Evolutionary conservation across 192 early-diverging fungal genomes (phyloP).

Genomic region (Dissophora ornata): DNA sequence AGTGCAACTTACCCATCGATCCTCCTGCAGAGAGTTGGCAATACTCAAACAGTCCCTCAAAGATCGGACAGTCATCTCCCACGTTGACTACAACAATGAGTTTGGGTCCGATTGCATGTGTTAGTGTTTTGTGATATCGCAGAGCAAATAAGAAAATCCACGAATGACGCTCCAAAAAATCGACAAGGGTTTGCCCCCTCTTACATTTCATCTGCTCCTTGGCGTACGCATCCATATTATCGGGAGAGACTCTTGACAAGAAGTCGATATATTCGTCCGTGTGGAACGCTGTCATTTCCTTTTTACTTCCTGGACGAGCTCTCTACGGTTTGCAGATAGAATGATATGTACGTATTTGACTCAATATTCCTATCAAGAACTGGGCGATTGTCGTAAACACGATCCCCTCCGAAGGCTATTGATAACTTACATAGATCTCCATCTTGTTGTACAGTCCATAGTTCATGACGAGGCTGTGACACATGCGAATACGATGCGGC

Average conservation of each 20-base stretch:
- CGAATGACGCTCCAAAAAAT: not conserved
- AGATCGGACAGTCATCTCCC: conserved; percentile 95
- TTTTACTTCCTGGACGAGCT: conserved; percentile 84
- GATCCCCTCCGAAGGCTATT: no score
- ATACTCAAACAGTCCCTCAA: conserved; percentile 96
- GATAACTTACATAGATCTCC: conserved; percentile 77
- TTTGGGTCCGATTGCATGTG: not conserved
- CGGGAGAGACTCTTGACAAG: conserved; percentile 79
- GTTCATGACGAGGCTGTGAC: conserved; percentile 90
- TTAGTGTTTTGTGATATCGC: no score
- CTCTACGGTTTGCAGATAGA: conserved; percentile 51
- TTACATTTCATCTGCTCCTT: conserved; percentile 71
- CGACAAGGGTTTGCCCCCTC: not conserved
- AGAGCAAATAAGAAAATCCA: no score
- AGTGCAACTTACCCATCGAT: conserved; percentile 79
- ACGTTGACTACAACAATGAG: conserved; percentile 90
- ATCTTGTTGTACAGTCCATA: conserved; percentile 96
- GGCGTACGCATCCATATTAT: conserved; percentile 74
- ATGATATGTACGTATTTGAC: no score
- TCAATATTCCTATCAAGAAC: no score
- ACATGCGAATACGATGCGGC: conserved; percentile 94
- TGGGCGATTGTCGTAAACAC: no score
- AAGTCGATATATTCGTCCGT: conserved; percentile 94
- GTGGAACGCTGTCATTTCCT: conserved; percentile 94
- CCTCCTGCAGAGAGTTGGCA: conserved; percentile 92